These are phyloP conservation scores for Penicillium daleae DNA, from an alignment of 495 filamentous ascomycete species.

Conservation along the genomic window DNA sequence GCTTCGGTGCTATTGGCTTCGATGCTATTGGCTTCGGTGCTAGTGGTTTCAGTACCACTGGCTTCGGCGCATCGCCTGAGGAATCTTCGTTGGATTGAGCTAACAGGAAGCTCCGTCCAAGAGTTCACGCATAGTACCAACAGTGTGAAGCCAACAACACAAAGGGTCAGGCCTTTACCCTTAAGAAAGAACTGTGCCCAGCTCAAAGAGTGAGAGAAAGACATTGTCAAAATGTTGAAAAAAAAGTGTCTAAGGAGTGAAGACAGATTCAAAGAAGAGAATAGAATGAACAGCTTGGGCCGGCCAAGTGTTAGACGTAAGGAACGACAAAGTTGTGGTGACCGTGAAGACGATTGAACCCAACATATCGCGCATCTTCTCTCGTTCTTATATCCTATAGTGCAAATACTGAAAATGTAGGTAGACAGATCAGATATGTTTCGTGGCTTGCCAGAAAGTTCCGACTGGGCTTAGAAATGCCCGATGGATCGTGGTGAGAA, in stretches of 20 bases:
- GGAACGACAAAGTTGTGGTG: background rate
- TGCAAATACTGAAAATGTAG: background rate
- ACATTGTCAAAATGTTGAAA: background rate
- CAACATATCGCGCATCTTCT: background rate
- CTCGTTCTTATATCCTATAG: background rate
- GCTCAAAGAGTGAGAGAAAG: constrained; percentile 5
- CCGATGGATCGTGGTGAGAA: constrained; percentile 3
- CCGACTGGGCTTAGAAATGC: background rate
- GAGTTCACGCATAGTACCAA: background rate
- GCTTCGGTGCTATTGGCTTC: background rate
- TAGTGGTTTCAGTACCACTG: too few relatives aligned
- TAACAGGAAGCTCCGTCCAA: background rate
- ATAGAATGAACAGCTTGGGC: constrained; percentile 7
- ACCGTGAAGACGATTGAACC: background rate
- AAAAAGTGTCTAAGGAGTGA: constrained; percentile 10
- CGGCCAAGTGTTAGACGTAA: constrained; percentile 1
- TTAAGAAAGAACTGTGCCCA: background rate
- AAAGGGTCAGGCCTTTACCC: background rate
- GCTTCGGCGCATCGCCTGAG: too few relatives aligned
- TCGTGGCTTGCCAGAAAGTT: background rate
- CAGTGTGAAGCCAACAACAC: background rate
- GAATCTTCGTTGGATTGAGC: background rate
- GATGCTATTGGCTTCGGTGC: too few relatives aligned
- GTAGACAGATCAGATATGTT: background rate
- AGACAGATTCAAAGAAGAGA: constrained; percentile 1